These are phyloP conservation scores for Graphium sp. DNA, from an alignment of 2,329 filamentous ascomycete species.

Conservation along the genomic window DNA sequence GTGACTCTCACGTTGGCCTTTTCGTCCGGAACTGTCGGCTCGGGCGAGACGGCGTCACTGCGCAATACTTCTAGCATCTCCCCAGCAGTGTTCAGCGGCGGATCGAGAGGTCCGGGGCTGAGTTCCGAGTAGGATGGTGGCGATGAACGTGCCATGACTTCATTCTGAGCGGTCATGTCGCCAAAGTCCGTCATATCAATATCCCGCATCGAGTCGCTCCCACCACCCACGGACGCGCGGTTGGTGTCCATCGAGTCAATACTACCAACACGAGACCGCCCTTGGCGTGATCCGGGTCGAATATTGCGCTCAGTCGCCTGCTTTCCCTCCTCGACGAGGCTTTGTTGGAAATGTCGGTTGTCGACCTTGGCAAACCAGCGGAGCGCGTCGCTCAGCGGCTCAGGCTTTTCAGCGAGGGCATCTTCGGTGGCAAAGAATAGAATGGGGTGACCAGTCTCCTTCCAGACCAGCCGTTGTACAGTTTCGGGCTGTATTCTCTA, in stretches of 20 bases:
- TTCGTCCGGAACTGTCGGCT: too few species aligned
- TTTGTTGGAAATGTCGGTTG: constrained; percentile 32
- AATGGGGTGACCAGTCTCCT: constrained; percentile 27
- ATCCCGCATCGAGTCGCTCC: constrained; percentile 5
- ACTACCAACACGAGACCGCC: constrained; percentile 4
- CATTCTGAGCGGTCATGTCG: neutral
- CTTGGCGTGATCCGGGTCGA: neutral
- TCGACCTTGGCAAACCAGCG: constrained; percentile 32
- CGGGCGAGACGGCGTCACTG: too few species aligned
- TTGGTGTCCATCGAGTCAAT: constrained; percentile 20
- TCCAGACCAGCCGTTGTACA: constrained; percentile 26
- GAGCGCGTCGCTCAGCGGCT: constrained; percentile 18
- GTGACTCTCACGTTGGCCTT: too few species aligned
- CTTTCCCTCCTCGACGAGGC: constrained; percentile 30
- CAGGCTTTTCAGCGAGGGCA: constrained; percentile 18
- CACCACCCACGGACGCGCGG: constrained; percentile 11
- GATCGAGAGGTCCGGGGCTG: neutral
- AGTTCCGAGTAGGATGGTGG: too few species aligned
- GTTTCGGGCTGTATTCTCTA: constrained; percentile 29
- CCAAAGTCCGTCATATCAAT: constrained; percentile 3
- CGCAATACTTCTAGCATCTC: neutral
- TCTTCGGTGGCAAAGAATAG: constrained; percentile 36
- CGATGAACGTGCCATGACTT: too few species aligned
- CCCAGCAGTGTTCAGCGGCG: constrained; percentile 6
- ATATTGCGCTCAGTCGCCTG: constrained; percentile 12